Evolutionary conservation across 371 early-diverging fungal species (phyloP).

Genomic region (Dichotomocladium elegans): DNA sequence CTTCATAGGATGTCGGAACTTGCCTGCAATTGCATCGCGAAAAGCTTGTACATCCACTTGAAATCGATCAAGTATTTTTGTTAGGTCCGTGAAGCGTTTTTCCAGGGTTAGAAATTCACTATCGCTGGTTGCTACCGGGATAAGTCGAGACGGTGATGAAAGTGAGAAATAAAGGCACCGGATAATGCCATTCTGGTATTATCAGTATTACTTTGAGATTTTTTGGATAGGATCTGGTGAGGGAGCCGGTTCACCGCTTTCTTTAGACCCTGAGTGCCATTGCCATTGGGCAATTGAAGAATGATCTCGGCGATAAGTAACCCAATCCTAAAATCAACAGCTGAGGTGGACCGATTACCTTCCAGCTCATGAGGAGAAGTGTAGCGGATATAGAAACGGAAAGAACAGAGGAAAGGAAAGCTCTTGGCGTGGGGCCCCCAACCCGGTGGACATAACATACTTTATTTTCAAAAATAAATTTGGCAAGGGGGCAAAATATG

Average conservation of each 20-base stretch:
- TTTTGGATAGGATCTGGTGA: constrained; percentile 42
- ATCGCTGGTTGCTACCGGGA: constrained; percentile 58
- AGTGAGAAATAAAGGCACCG: not conserved
- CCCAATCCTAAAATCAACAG: too few species aligned
- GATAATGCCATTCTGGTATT: too few species aligned
- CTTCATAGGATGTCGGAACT: not conserved
- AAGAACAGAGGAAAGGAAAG: not conserved
- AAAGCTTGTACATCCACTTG: constrained; percentile 70
- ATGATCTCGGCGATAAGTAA: too few species aligned
- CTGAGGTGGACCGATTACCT: constrained; percentile 11
- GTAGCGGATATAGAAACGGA: not conserved
- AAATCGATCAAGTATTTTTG: constrained; percentile 50
- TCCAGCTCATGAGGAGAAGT: constrained; percentile 20
- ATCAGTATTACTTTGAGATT: constrained; percentile 28
- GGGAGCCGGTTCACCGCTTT: constrained; percentile 23
- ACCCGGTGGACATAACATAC: too few species aligned
- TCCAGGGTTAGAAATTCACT: constrained; percentile 61
- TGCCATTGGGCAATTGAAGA: too few species aligned
- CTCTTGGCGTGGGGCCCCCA: not conserved
- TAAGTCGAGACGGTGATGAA: not conserved
- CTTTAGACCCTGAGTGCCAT: constrained; percentile 13
- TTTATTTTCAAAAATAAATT: too few species aligned
- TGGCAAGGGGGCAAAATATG: too few species aligned
- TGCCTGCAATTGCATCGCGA: constrained; percentile 70
- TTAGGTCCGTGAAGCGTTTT: constrained; percentile 54